A percentile compares a stretch with the other conserved stretches of the same genome.
Evolutionary conservation across 1,284 basidiomycete species (phyloP).

Genomic region (Ceratobasidium sp.): DNA sequence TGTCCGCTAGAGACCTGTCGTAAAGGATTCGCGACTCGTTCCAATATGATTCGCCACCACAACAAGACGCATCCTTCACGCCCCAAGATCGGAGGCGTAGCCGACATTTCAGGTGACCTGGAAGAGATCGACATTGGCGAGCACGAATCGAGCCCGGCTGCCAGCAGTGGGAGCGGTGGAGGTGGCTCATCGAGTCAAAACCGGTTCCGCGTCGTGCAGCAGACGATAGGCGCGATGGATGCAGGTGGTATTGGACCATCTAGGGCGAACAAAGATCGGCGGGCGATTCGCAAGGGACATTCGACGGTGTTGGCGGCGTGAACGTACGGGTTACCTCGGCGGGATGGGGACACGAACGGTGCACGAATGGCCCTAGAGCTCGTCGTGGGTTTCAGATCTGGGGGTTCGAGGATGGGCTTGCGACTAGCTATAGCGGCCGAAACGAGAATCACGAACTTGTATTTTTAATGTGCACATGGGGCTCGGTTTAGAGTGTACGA

Average conservation of each 20-base stretch:
- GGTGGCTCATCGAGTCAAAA: conserved; percentile 24
- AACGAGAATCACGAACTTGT: conserved; percentile 7
- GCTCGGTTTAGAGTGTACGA: conserved; percentile 11
- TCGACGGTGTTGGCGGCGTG: background rate
- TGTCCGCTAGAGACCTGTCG: conserved; percentile 41
- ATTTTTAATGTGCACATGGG: conserved; percentile 9
- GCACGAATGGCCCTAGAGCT: conserved; percentile 5
- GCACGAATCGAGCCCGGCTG: conserved; percentile 5
- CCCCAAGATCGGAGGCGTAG: conserved; percentile 39
- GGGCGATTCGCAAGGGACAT: conserved; percentile 23
- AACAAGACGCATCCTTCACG: conserved; percentile 40
- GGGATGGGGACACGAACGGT: too few species aligned
- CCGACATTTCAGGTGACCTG: conserved; percentile 9
- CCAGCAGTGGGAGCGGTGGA: background rate
- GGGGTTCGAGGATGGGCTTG: background rate
- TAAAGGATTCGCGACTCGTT: conserved; percentile 40
- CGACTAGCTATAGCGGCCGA: conserved; percentile 17
- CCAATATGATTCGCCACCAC: conserved; percentile 42
- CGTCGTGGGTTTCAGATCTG: background rate
- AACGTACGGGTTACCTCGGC: background rate
- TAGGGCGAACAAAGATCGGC: conserved; percentile 24
- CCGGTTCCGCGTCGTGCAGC: conserved; percentile 35
- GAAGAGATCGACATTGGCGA: conserved; percentile 18
- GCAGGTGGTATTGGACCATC: conserved; percentile 15
- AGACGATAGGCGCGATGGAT: conserved; percentile 2